Conservation (phyloP, 192 early-diverging fungal species). For the Borealophlyctis nickersoniae region DNA sequence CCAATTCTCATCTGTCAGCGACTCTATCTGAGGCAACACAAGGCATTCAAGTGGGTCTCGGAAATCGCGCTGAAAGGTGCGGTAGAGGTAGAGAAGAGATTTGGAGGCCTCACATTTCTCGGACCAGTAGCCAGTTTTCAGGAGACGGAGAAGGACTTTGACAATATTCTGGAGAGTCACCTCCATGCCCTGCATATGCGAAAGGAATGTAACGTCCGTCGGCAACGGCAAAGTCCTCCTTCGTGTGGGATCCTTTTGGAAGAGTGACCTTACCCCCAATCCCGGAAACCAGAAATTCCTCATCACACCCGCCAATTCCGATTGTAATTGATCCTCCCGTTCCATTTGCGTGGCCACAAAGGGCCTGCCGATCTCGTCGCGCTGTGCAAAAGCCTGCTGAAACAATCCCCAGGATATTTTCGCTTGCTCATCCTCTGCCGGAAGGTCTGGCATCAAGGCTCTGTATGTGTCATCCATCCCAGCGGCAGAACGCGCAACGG, state of each 20-base stretch:
- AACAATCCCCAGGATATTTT: conserved; percentile 20
- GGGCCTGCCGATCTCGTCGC: neutral
- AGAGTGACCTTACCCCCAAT: conserved; percentile 37
- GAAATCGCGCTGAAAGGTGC: conserved; percentile 43
- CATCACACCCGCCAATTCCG: conserved; percentile 32
- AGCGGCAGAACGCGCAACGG: too few species aligned
- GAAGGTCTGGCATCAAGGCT: neutral
- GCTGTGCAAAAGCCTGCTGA: conserved; percentile 11
- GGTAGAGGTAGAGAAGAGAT: conserved; percentile 36
- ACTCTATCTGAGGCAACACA: conserved; percentile 41
- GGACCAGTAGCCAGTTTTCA: conserved; percentile 37
- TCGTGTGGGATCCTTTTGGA: too few species aligned
- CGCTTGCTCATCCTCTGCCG: neutral
- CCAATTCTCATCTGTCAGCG: conserved; percentile 32
- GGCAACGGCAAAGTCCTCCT: neutral
- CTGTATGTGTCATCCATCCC: too few species aligned
- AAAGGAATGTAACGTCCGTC: neutral
- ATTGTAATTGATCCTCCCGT: too few species aligned
- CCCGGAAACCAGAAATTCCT: conserved; percentile 44
- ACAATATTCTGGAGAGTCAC: conserved; percentile 32
- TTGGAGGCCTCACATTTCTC: conserved; percentile 44
- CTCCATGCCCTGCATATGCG: conserved; percentile 27
- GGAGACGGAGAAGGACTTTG: conserved; percentile 23
- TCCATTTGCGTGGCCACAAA: neutral
- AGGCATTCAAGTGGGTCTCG: conserved; percentile 31